Percentiles rank a stretch among this genome's conserved stretches.
Evolutionary conservation across 2,329 filamentous ascomycete species (phyloP).

Genomic region (Alternaria conjuncta): DNA sequence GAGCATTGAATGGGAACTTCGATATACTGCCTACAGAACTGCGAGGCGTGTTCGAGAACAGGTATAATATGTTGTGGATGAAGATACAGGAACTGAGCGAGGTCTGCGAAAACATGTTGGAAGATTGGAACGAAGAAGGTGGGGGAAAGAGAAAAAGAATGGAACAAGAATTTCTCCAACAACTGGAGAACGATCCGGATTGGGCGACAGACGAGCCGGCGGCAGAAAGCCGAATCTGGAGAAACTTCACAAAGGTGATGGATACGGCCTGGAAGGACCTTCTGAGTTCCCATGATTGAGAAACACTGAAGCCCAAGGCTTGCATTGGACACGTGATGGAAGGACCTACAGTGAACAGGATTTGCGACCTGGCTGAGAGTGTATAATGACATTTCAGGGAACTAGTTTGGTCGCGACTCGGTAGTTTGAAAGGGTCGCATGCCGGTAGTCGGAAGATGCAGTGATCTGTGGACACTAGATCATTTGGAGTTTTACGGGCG

Average conservation of each 20-base stretch:
- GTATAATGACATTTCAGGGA: not conserved
- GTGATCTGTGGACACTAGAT: not conserved
- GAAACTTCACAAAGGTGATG: not conserved
- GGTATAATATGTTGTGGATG: not conserved
- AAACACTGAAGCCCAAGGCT: too few relatives aligned
- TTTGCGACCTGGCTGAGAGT: not conserved
- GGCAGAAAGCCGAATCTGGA: not conserved
- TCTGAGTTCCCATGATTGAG: too few relatives aligned
- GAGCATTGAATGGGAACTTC: too few relatives aligned
- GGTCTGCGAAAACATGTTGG: not conserved
- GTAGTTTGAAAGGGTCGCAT: not conserved
- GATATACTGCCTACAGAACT: not conserved
- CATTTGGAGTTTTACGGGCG: not conserved
- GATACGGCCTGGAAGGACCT: too few relatives aligned
- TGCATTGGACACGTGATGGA: too few relatives aligned
- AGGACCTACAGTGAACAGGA: too few relatives aligned
- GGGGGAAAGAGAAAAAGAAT: not conserved
- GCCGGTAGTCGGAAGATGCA: not conserved
- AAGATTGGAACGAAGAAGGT: not conserved
- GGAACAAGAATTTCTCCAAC: constrained; percentile 1
- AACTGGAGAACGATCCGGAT: not conserved
- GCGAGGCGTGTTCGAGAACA: not conserved
- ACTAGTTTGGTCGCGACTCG: not conserved
- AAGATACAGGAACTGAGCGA: not conserved
- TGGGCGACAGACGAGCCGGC: not conserved